Conservation (phyloP, 345 rosid species). For the Pugionium dolabratum region DNA sequence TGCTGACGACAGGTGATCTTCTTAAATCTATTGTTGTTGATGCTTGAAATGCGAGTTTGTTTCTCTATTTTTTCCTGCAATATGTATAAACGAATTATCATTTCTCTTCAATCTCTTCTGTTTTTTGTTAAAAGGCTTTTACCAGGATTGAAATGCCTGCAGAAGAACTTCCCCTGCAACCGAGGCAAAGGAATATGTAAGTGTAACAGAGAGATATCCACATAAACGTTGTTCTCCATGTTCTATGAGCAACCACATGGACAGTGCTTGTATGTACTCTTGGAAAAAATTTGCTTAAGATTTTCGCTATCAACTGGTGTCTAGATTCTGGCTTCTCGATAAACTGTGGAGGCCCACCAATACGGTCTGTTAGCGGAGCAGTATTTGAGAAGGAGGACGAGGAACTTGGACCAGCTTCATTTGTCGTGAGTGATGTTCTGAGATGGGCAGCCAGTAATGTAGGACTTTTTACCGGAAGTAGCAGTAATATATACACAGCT, state of each 20-base stretch:
- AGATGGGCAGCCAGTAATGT: constrained; percentile 63
- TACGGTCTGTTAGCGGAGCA: constrained; percentile 40
- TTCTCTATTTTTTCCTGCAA: constrained; percentile 11
- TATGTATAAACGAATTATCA: background rate
- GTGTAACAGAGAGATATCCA: constrained; percentile 31
- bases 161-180: constrained; percentile 63
- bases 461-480: constrained; percentile 45
- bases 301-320: background rate
- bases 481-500: constrained; percentile 25
- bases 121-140: constrained; percentile 40
- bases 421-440: constrained; percentile 41
- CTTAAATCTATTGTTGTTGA: background rate
- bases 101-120: background rate
- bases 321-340: constrained; percentile 61
- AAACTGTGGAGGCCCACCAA: constrained; percentile 68
- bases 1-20: constrained; percentile 50
- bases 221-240: background rate
- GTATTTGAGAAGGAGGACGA: constrained; percentile 52
- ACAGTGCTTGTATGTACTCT: background rate
- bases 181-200: constrained; percentile 58
- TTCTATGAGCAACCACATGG: constrained; percentile 4
- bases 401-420: constrained; percentile 63
- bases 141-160: constrained; percentile 64
- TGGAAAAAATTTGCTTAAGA: background rate
- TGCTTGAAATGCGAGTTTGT: background rate